Evolutionary conservation across 768 basidiomycete genomes (phyloP).

Genomic region (Neoboletus subvelutipes): DNA sequence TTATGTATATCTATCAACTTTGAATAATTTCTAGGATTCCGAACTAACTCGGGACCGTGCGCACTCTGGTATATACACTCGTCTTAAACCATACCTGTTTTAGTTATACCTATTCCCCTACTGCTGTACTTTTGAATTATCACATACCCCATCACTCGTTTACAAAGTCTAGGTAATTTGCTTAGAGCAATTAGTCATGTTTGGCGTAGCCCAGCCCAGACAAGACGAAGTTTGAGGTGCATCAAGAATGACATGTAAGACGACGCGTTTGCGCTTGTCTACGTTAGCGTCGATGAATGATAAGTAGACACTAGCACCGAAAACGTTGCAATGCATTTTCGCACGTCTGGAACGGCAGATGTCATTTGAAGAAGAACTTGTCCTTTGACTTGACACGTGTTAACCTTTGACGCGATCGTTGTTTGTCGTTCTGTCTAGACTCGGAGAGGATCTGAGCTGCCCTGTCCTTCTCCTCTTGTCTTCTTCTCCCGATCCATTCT

Average conservation of each 20-base stretch:
- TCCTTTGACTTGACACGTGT: slow-evolving; percentile 33
- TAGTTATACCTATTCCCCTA: slow-evolving; percentile 10
- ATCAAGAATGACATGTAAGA: slow-evolving; percentile 13
- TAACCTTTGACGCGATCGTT: slow-evolving; percentile 9
- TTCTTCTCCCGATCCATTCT: slow-evolving; percentile 37
- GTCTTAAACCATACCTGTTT: background rate
- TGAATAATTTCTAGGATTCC: slow-evolving; percentile 14
- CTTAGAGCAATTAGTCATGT: slow-evolving; percentile 3
- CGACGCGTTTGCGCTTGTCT: slow-evolving; percentile 2
- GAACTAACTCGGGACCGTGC: slow-evolving; percentile 16
- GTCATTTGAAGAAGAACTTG: slow-evolving; percentile 44
- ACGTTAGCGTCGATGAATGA: background rate
- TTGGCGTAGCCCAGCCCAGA: background rate
- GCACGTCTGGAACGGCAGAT: slow-evolving; percentile 12
- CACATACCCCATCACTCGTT: slow-evolving; percentile 10
- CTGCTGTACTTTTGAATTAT: slow-evolving; percentile 15
- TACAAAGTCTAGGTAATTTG: background rate
- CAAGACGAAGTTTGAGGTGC: background rate
- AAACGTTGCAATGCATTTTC: slow-evolving; percentile 1
- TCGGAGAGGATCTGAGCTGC: slow-evolving; percentile 36
- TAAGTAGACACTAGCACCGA: background rate
- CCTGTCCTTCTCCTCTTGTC: slow-evolving; percentile 42
- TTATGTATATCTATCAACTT: slow-evolving; percentile 25
- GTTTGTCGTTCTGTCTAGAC: slow-evolving; percentile 14
- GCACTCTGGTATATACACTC: slow-evolving; percentile 5